Evolutionary conservation across 2,329 filamentous ascomycete species (phyloP).

Genomic region (Trichoderma koningiopsis): DNA sequence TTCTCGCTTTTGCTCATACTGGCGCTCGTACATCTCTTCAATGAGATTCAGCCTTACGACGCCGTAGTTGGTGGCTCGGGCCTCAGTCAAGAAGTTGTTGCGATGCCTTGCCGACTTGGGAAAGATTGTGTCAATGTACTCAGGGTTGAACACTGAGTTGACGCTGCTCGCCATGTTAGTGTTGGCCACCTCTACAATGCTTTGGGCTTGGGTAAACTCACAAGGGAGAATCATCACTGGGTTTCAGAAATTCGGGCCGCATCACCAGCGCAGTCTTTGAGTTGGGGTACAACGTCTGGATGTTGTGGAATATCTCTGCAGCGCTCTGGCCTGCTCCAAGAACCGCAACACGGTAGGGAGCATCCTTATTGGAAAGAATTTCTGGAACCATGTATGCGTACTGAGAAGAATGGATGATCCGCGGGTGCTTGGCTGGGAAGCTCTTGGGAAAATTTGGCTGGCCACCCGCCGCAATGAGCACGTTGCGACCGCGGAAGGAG

Average conservation of each 20-base stretch:
- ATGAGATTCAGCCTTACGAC: constrained; percentile 91
- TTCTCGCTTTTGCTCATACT: constrained; percentile 82
- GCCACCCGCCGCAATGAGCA: constrained; percentile 61
- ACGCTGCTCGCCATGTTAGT: constrained; percentile 61
- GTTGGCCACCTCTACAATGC: background rate
- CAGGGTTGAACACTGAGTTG: constrained; percentile 94
- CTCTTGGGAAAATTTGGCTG: constrained; percentile 69
- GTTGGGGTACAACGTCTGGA: constrained; percentile 81
- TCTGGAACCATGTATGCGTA: constrained; percentile 68
- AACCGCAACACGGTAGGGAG: constrained; percentile 75
- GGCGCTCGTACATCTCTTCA: constrained; percentile 81
- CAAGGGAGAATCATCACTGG: constrained; percentile 96
- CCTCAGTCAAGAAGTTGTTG: constrained; percentile 61
- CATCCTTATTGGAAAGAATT: constrained; percentile 58
- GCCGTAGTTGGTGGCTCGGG: constrained; percentile 89
- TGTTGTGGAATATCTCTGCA: constrained; percentile 91
- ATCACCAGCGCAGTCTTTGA: constrained; percentile 77
- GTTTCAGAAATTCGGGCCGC: constrained; percentile 78
- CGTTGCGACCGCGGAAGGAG: constrained; percentile 62
- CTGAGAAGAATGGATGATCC: constrained; percentile 85
- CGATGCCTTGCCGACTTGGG: constrained; percentile 65
- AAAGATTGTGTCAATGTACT: constrained; percentile 77
- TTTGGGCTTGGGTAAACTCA: constrained; percentile 47
- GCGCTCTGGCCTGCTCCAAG: constrained; percentile 90
- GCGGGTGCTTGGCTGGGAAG: constrained; percentile 69